Percentiles rank a stretch among this genome's conserved stretches.
Evolutionary conservation across 129 eudicot genomes (phyloP).

Genomic region (Arctium lappa): DNA sequence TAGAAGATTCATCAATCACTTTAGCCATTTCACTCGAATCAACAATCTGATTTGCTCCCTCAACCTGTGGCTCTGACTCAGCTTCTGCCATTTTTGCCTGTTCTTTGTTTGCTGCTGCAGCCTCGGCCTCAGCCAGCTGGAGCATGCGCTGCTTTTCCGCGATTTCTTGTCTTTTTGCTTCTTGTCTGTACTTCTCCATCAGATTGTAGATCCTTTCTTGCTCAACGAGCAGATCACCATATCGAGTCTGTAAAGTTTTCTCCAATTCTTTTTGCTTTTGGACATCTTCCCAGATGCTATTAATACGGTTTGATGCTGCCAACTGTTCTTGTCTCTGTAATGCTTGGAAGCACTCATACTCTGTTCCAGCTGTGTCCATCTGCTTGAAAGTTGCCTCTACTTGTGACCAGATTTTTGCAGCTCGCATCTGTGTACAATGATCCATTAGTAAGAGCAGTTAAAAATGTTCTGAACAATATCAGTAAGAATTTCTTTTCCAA

Average conservation of each 20-base stretch:
- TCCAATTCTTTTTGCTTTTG: conserved; percentile 94
- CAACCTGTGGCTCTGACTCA: conserved; percentile 10
- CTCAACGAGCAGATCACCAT: conserved; percentile 59
- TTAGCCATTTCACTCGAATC: conserved; percentile 13
- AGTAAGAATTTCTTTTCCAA: neutral
- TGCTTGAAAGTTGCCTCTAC: conserved; percentile 83
- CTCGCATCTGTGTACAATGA: conserved; percentile 54
- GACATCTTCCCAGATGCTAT: conserved; percentile 83
- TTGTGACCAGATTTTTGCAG: conserved; percentile 72
- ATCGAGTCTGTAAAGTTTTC: conserved; percentile 65
- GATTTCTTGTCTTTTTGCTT: conserved; percentile 41
- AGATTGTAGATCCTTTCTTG: conserved; percentile 53
- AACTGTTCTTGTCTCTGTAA: conserved; percentile 76
- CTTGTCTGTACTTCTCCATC: conserved; percentile 45
- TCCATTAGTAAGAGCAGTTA: neutral
- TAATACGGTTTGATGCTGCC: conserved; percentile 76
- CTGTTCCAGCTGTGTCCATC: conserved; percentile 96
- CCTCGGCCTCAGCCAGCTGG: conserved; percentile 25
- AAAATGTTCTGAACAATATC: neutral
- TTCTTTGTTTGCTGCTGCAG: conserved; percentile 18
- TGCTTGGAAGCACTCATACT: conserved; percentile 84
- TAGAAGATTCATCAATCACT: neutral
- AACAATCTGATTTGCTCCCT: conserved; percentile 20
- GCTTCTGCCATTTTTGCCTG: conserved; percentile 16
- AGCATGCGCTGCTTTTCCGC: conserved; percentile 33